phyloP scores from a whole-genome alignment of 2,329 filamentous ascomycete species.

The Stromatinia cepivora region DNA sequence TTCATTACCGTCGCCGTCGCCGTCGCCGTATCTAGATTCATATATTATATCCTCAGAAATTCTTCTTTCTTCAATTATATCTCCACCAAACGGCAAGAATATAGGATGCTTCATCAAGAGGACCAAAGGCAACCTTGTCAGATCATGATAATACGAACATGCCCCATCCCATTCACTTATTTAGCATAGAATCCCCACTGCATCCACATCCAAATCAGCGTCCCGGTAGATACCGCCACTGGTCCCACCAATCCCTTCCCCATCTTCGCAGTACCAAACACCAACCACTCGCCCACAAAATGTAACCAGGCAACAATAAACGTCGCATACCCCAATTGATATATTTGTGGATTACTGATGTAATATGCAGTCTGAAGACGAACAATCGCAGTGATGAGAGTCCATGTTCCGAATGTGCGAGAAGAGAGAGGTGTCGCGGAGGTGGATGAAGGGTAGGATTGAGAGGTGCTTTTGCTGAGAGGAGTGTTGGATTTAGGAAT shows the following conservation, averaged over 20 bases:
- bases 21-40: too few relatives aligned
- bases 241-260: constrained; percentile 57
- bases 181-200: constrained; percentile 71
- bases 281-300: constrained; percentile 70
- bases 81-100: constrained; percentile 70
- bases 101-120: constrained; percentile 76
- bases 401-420: constrained; percentile 72
- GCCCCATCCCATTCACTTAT: not conserved
- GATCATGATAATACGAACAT: constrained; percentile 75
- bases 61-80: too few relatives aligned
- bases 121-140: constrained; percentile 75
- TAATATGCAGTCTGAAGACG: constrained; percentile 68
- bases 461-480: constrained; percentile 57
- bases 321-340: constrained; percentile 63
- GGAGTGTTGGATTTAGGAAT: not conserved
- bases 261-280: constrained; percentile 74
- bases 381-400: constrained; percentile 59
- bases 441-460: constrained; percentile 61
- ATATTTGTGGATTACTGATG: constrained; percentile 58
- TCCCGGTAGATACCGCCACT: constrained; percentile 51
- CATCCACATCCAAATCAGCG: constrained; percentile 60
- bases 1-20: too few relatives aligned
- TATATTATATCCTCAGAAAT: too few relatives aligned
- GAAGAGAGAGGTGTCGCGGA: constrained; percentile 77
- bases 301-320: constrained; percentile 59